Base-by-base conservation (phyloP, 2,329 filamentous ascomycete species). In the Trichoderma guizhouense region DNA sequence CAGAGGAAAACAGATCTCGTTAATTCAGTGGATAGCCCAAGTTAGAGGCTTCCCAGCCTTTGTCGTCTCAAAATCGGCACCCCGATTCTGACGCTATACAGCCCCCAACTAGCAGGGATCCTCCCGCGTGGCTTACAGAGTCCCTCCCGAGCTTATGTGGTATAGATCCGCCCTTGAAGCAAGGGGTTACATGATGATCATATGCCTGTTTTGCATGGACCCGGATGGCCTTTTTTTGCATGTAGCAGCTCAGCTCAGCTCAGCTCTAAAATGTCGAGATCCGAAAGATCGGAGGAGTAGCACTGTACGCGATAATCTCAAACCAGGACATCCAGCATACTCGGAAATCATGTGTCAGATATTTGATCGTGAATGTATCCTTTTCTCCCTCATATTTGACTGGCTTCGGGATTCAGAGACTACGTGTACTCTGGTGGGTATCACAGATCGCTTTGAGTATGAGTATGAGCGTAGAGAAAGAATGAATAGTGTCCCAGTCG, bases 61-160 rank as follows among this genome's bases (percentile, higher is more conserved):
- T 1, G 3, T 9, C 60, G 2, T 9, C 60, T 30, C 36, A 5
- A 47, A 43, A 47, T 30, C 60, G 36, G 36, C 36, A 66, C 28
- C 57, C 28, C 7, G 6, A 47, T 69, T 62, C 67, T 69, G 67
- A 69, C 67, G 67, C 62, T 62, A 69, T 69, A n/a, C 39, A 61
- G 36, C 55, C 36, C 39, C 39, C 28, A 36, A 24, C 39, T 7
- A n/a, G 28, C 55, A 61, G 43, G 36, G 39, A 69, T 62, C 5
- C 66, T 36, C 36, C 36, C 57, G 55, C 28, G 66, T 61, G 57
- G 55, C 55, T 69, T 69, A 61, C 28, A 21, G 9, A 14, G 47
- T 14, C 2, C 34, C 30, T 30, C 28, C 57, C 57, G 7, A 12
- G 67, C 67, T 62, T 69, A 69, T 51, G 63, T 66, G 39, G 51